Evolutionary conservation across 345 rosid species (phyloP).

Genomic region (Acer campestre): DNA sequence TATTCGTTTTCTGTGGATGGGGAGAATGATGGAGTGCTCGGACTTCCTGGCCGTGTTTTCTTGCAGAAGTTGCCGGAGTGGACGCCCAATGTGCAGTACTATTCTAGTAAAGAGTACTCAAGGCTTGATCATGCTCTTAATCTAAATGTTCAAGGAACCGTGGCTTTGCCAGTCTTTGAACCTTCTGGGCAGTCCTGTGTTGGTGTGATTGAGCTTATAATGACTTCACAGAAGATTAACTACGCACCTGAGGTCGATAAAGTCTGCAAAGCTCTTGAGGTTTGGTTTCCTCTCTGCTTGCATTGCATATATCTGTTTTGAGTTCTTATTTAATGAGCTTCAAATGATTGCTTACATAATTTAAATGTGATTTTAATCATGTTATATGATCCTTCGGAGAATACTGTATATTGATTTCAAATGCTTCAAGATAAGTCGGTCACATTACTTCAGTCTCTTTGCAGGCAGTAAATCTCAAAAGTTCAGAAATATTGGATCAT

Average conservation of each 20-base stretch:
- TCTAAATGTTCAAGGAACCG: constrained; percentile 75
- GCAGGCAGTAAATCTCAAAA: constrained; percentile 94
- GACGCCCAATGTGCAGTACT: constrained; percentile 95
- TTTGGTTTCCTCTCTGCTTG: constrained; percentile 40
- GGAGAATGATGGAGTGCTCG: constrained; percentile 69
- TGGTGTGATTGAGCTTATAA: constrained; percentile 85
- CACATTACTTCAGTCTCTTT: constrained; percentile 40
- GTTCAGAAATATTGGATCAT: constrained; percentile 80
- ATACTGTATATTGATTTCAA: not conserved
- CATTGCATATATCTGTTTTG: not conserved
- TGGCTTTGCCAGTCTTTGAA: constrained; percentile 95
- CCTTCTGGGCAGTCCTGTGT: constrained; percentile 79
- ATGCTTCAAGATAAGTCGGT: constrained; percentile 31
- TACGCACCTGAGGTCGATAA: constrained; percentile 94
- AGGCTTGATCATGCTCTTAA: constrained; percentile 78
- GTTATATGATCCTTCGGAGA: not conserved
- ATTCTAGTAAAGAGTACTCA: constrained; percentile 74
- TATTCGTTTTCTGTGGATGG: constrained; percentile 79
- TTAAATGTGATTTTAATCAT: not conserved
- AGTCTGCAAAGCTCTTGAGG: constrained; percentile 99
- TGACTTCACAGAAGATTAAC: constrained; percentile 84
- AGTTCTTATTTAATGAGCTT: constrained; percentile 7
- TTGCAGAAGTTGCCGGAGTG: constrained; percentile 80
- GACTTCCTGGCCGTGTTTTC: constrained; percentile 98
- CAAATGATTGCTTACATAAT: not conserved